Base-by-base conservation (phyloP, 2,329 filamentous ascomycete genomes). In the Orbilia quercus region DNA sequence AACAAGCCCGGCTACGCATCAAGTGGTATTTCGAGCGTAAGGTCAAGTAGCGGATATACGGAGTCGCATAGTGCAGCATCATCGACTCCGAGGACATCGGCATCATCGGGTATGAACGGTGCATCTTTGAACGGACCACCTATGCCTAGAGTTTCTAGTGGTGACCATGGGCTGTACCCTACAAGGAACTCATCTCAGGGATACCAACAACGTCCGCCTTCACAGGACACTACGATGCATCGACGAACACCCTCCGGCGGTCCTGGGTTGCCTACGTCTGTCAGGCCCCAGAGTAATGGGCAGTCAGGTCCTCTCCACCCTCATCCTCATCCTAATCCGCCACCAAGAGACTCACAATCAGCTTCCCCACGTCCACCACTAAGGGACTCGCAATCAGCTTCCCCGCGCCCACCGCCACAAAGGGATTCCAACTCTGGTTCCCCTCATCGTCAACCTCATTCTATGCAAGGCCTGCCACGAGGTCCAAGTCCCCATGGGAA, bases 11-110 rank as follows among this genome's bases (percentile, higher is more conserved):
- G 59, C n/a, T 65, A 72, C 53, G 59, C 67, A 9, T 65, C 60
- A 2, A 72, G 59, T 20, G 67, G 58, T 2, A 53, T 65, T 48
- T 72, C 67, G 11, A 72, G 67, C 9, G 54, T 65, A 2, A 58
- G 67, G n/a, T 72, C 67, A 1, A 72, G 66, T 25, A 71, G 59
- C 31, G 59, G 59, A 9, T 59, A 65, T 42, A 65, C 67, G 11
- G 67, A 72, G 16, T 48, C 55, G 0, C 66, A 57, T 9, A 72
- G 67, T 22, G 58, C 59, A 25, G 42, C 58, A 18, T 62, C 67
- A 5, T 72, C 67, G 25, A 65, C 60, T 16, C 60, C 60, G 9
- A 59, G 67, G 20, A 72, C 67, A 20, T 72, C 67, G 3, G 31
- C 64, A 20, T 64, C 59, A 9, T 72, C 67, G 31, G 54, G 59